Conservation (phyloP, 2,329 filamentous ascomycete genomes). For the Colletotrichum neosansevieriae region DNA sequence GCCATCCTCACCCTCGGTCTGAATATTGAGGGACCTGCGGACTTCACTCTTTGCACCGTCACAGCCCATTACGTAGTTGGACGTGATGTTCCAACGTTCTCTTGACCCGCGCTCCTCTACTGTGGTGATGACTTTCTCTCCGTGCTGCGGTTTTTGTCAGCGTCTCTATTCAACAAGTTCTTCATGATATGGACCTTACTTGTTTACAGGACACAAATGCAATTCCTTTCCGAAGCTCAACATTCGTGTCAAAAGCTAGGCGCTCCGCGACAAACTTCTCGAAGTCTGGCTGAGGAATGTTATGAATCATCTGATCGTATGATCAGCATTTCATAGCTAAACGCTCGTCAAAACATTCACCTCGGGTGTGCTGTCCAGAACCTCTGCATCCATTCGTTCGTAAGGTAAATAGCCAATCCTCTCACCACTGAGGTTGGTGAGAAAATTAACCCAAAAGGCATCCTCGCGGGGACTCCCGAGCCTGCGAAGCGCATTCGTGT, state of each 20-base stretch:
- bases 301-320: conserved; percentile 53
- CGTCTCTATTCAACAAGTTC: neutral
- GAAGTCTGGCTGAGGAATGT: conserved; percentile 55
- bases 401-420: conserved; percentile 32
- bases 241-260: conserved; percentile 44
- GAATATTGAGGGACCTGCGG: conserved; percentile 48
- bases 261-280: conserved; percentile 47
- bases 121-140: conserved; percentile 45
- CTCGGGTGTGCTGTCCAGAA: conserved; percentile 39
- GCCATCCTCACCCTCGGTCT: conserved; percentile 56
- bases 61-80: conserved; percentile 51
- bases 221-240: conserved; percentile 48
- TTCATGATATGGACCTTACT: conserved; percentile 40
- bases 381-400: conserved; percentile 37
- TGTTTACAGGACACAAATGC: conserved; percentile 51
- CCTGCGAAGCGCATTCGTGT: conserved; percentile 25
- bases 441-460: conserved; percentile 38
- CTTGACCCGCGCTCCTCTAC: conserved; percentile 47
- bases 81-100: conserved; percentile 46
- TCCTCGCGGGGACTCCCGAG: conserved; percentile 31
- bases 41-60: conserved; percentile 52
- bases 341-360: neutral
- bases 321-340: neutral
- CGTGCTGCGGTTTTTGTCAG: conserved; percentile 33
- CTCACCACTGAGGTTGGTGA: conserved; percentile 37